Evolutionary conservation across 1,139 yeast genomes (phyloP), one percentile per base, ranked within the genome.

Genomic region (Saccharomycopsis hybrid): DNA sequence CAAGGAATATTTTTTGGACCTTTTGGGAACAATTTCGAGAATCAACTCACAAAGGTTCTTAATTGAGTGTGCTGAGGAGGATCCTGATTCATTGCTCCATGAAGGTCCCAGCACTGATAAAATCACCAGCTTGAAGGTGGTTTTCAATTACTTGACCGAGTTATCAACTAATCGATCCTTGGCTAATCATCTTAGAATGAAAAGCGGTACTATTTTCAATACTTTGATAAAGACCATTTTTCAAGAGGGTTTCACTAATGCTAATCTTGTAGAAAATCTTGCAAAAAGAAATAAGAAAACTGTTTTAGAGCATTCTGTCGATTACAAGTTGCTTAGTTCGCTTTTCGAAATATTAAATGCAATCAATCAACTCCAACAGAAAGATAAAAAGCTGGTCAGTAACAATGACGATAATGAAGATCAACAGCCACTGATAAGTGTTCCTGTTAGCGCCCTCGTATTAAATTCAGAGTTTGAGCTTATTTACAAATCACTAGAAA

Each of bases 401-500:
- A n/a, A n/a, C n/a, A n/a, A n/a, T n/a, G n/a, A n/a, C n/a, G n/a
- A n/a, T n/a, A 28, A 42, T 30, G 46, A 43, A 25, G 44, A 42
- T 9, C 36, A 30, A 31, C 41, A 43, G 5, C 30, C 42, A 5
- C n/a, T n/a, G n/a, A n/a, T n/a, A n/a, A 43, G 11, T 2, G 33
- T 5, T 4, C 31, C 43, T 13, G 47, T 39, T 8, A 39, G 30
- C 5, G 42, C 46, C 11, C 29, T 73, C 44, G 66, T 72, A 1
- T 60, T 74, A 33, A 77, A 77, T 57, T 73, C 76, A 57, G 87
- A 81, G 58, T 75, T 80, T 4, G 92, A 85, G 50, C 78, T 87
- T 50, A 80, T 84, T 56, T 73, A 84, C 25, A 75, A 75, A 35
- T 67, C 78, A 0, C 68, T 89, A 44, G 75, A 78, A 35, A 80